Evolutionary conservation across 441 rosid species (phyloP), one percentile per base, ranked within the genome.

Genomic region (Omphalea diandra): DNA sequence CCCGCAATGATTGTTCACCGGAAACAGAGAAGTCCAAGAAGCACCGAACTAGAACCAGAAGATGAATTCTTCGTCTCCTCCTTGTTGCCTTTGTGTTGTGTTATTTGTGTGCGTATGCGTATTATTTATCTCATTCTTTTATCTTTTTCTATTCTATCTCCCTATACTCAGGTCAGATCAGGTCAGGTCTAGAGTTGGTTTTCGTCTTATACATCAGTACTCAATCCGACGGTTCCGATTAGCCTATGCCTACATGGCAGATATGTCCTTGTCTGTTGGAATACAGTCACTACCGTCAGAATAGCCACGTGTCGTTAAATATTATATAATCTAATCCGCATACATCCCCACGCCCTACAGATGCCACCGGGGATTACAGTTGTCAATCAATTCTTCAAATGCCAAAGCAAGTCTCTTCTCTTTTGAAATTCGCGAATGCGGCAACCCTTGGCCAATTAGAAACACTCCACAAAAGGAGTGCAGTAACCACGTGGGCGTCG

Each of bases 241-340:
- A 73, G 52, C 31, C 59, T 31, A n/a, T 73, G 86, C 83, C 86
- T 76, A 70, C 82, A 53, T 82, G 88, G 83, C 85, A 76, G 79
- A 79, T 66, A 74, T 76, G 81, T 86, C 86, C 65, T 56, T 79
- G 68, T 84, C 86, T 20, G 10, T 65, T 55, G 80, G 79, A 80
- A 77, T 79, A 77, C 76, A 63, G 77, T 73, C 50, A 63, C 57
- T 74, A 72, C 74, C 73, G 73, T 50, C 71, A 67, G 52, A 59
- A 54, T 38, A 17, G 43, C 69, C 75, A 80, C 74, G 77, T 80
- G 70, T 38, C 70, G 35, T 27, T 3, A 2, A 59, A 22, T 62
- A 41, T 62, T 47, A 14, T n/a, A n/a, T n/a, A n/a, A n/a, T n/a
- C n/a, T n/a, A n/a, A n/a, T n/a, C n/a, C n/a, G n/a, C n/a, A n/a